A percentile compares a stretch with the other conserved stretches of the same genome.
phyloP scores from a whole-genome alignment of 164 flowering plant genomes.

The Saururus chinensis region DNA sequence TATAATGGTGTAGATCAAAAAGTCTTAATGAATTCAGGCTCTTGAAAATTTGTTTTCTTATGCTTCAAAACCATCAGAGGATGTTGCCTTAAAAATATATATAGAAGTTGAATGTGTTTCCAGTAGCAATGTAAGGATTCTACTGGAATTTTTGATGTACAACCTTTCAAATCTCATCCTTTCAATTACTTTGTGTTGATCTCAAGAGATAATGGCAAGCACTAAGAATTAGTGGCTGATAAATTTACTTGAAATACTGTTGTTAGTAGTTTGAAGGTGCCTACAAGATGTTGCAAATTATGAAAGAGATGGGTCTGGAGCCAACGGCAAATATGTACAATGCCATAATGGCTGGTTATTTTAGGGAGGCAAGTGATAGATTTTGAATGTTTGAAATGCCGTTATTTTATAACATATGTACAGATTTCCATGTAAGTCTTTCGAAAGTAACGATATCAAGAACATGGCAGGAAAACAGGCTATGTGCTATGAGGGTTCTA shows the following conservation, averaged over 20 bases:
- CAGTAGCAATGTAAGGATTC: no score
- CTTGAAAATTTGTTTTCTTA: no score
- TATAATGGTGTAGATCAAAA: no score
- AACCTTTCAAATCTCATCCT: no score
- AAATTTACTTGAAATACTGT: not conserved
- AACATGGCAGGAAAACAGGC: slow-evolving; percentile 44
- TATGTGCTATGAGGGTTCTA: slow-evolving; percentile 43
- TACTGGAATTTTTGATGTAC: no score
- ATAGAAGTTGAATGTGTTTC: no score
- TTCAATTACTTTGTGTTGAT: no score
- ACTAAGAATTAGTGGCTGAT: no score
- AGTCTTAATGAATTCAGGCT: no score
- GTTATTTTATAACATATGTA: not conserved
- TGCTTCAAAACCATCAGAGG: no score
- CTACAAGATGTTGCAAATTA: slow-evolving; percentile 45
- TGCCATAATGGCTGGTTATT: slow-evolving; percentile 64
- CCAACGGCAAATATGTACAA: slow-evolving; percentile 69
- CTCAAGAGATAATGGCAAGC: no score
- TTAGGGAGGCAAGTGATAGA: slow-evolving; percentile 51
- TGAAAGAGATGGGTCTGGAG: slow-evolving; percentile 35
- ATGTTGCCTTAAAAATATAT: no score
- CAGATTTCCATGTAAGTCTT: not conserved
- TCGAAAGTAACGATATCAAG: not conserved
- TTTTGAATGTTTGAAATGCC: not conserved
- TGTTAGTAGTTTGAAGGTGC: slow-evolving; percentile 69